Base-by-base conservation (phyloP, 1,284 basidiomycete genomes). In the Cutaneotrichosporon cavernicola region DNA sequence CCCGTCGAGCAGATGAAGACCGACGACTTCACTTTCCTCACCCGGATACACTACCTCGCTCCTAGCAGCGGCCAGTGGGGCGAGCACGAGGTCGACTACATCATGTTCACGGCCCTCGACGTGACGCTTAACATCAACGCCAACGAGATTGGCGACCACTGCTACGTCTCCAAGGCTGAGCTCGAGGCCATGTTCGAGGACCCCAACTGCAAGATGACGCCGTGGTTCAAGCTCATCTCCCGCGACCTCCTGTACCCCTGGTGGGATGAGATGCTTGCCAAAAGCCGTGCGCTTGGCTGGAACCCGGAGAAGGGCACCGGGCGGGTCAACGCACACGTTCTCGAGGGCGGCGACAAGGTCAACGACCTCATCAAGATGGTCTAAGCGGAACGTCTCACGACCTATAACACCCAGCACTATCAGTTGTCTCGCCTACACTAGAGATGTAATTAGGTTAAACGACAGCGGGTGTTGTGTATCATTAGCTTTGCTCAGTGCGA, bases 1-100 rank as follows among this genome's bases (percentile, higher is more conserved):
- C 91, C 92, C 2, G 82, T 43, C 6, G 26, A 22, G 4, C 83
- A 81, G 63, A 88, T 90, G 0, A 89, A 90, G 1, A 80, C 91
- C 50, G 91, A 96, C 64, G 81, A 90, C 64, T 98, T 98, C 81
- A 92, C 95, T 73, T 99, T 95, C 81, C 84, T 99, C 58, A 97
- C 96, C 18, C 86, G 91, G 67, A 99, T 99, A 76, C 97, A 99
- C 82, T 99, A 99, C 80, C 86, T 99, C 56, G 97, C 97, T 0
- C 94, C 97, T 2, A 92, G 90, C 26, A 82, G 91, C 79, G 95
- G 92, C 7, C 82, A 90, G 70, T 99, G 97, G 97, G 97, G 97
- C 61, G 97, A 99, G 81, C 97, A 99, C 75, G 97, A 99, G 88
- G 95, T 99, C 72, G 97, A 99, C 81, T 99, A 99, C 80, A 99